phyloP scores from a whole-genome alignment of 371 early-diverging fungal genomes.

The Mucor ambiguus region DNA sequence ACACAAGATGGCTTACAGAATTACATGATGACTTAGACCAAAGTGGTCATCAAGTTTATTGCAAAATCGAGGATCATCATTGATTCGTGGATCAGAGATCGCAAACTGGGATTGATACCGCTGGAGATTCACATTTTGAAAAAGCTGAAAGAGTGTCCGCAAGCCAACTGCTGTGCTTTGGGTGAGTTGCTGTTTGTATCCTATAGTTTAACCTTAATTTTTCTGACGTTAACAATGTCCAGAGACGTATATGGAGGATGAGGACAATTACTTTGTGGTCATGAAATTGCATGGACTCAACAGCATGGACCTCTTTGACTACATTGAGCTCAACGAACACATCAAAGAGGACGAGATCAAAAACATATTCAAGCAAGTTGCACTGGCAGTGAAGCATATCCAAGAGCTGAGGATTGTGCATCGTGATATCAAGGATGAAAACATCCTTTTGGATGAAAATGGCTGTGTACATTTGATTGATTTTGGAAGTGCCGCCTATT shows the following conservation, averaged over 20 bases:
- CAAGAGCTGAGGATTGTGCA: slow-evolving; percentile 73
- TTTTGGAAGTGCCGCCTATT: slow-evolving; percentile 67
- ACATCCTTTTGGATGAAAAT: slow-evolving; percentile 60
- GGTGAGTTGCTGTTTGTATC: slow-evolving; percentile 23
- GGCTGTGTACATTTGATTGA: slow-evolving; percentile 61
- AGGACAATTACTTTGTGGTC: slow-evolving; percentile 62
- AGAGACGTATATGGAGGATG: slow-evolving; percentile 47
- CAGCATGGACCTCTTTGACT: slow-evolving; percentile 73
- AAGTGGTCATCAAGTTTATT: slow-evolving; percentile 70
- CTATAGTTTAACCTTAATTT: not conserved
- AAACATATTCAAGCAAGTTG: slow-evolving; percentile 60
- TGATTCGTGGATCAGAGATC: slow-evolving; percentile 71
- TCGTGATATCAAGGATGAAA: slow-evolving; percentile 74
- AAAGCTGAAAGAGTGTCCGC: slow-evolving; percentile 56
- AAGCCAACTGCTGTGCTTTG: slow-evolving; percentile 61
- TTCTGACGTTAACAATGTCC: not conserved
- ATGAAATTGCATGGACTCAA: slow-evolving; percentile 55
- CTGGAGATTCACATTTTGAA: slow-evolving; percentile 71
- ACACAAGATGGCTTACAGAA: not conserved
- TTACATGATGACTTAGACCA: slow-evolving; percentile 31
- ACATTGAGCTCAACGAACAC: slow-evolving; percentile 59
- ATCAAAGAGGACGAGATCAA: slow-evolving; percentile 57
- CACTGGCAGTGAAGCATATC: slow-evolving; percentile 63
- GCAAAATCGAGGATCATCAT: slow-evolving; percentile 66
- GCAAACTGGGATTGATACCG: slow-evolving; percentile 63